Evolutionary conservation across 2,329 filamentous ascomycete species (phyloP), one percentile per base, ranked within the genome.

Genomic region (Fusarium redolens): DNA sequence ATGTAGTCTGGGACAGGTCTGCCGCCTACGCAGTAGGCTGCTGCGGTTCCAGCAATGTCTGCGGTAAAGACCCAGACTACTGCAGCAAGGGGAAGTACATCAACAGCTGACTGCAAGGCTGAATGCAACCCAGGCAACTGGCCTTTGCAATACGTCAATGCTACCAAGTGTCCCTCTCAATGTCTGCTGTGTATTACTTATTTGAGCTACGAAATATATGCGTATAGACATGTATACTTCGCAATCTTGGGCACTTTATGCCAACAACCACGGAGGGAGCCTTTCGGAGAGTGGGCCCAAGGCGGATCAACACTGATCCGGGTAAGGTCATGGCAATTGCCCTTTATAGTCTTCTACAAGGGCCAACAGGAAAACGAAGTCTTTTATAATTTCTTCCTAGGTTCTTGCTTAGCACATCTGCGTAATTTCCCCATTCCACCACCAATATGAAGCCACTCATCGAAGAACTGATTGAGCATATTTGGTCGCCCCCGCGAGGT

Each of bases 121-220:
- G 41, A 44, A 44, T 44, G n/a, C 41, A 44, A 44, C 22, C 41
- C 41, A 44, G 41, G 41, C 10, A 44, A 44, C 22, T 44, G 41
- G 41, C 22, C 22, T 15, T 44, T n/a, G n/a, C n/a, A 44, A 25
- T 44, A 44, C 22, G 22, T 44, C 41, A 22, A 22, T 15, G n/a
- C 41, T 44, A 44, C 41, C n/a, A 44, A 44, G 17, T 66, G 56
- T 31, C 63, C 63, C 25, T 12, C 56, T 61, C 37, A 66, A 61
- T 18, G 50, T 57, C 5, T 66, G 48, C 33, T 56, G 51, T 25
- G 25, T 25, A 25, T 25, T 25, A 25, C 25, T 25, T 25, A 25
- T 25, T 25, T 25, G 25, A 25, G 25, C 25, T 25, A 25, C 25
- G 25, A 25, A 25, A 25, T 25, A 25, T 25, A 25, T 25, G 25